Evolutionary conservation across 2,329 filamentous ascomycete genomes (phyloP), one percentile per base, ranked within the genome.

Genomic region (Alternaria arbusti): DNA sequence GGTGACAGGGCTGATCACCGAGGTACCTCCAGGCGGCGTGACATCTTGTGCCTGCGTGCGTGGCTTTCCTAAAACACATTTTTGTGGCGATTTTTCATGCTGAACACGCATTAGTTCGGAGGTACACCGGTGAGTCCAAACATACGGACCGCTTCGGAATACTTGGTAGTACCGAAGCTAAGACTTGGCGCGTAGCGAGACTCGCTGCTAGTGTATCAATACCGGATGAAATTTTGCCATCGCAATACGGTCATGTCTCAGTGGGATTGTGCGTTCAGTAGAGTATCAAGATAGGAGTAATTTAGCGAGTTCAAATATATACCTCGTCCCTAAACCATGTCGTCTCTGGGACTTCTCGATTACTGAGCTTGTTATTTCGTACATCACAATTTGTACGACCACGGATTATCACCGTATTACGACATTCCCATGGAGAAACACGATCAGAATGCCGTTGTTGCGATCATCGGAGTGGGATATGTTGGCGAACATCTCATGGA

Each of bases 401-500:
- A 17, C 15, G 15, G 15, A 40, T 17, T 3, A 17, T 40, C 36
- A 40, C 36, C 4, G 36, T 8, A 40, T 40, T 11, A 17, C 36
- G 5, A 2, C 3, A 40, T 17, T 28, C 25, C 15, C 23, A 50
- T 26, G 30, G 30, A 40, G 9, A n/a, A 57, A 12, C 15, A 12
- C 23, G 32, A 45, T 36, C 9, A 50, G 15, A 1, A 15, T 9
- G n/a, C 23, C 17, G 32, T 28, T n/a, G 26, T 57, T 15, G 84
- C 83, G 55, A 79, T 86, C 30, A 83, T 87, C 25, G 85, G 85
- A 4, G 83, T 86, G 15, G 85, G 85, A 44, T 87, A 86, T 69
- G 84, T 87, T 5, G 85, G 85, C 8, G 79, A 81, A 58, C 83
- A 86, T 61, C 82, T 87, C 12, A 81, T 85, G 44, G 70, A 76